phyloP scores from a whole-genome alignment of 306 rosid species.

The Acmispon strigosus region DNA sequence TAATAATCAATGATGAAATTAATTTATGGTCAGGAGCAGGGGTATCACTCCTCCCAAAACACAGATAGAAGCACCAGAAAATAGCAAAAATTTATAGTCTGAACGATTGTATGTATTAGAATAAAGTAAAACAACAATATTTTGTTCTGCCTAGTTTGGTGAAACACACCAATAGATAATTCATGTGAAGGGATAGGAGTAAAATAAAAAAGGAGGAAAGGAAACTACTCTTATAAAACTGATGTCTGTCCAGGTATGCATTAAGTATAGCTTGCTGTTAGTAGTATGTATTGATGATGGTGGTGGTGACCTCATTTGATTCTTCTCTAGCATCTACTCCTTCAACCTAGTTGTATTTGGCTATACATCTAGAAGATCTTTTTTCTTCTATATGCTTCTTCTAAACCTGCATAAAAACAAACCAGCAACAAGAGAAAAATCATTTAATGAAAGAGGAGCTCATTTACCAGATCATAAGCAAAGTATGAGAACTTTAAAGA shows the following conservation, averaged over 20 bases:
- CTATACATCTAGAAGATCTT: slow-evolving; percentile 79
- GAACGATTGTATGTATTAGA: slow-evolving; percentile 18
- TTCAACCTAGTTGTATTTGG: slow-evolving; percentile 68
- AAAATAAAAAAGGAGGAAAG: slow-evolving; percentile 28
- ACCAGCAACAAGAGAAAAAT: background rate
- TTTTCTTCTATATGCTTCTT: slow-evolving; percentile 62
- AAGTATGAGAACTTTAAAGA: background rate
- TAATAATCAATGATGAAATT: background rate
- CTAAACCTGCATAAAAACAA: slow-evolving; percentile 55
- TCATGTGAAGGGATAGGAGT: background rate
- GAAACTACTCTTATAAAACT: slow-evolving; percentile 43
- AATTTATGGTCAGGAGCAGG: background rate
- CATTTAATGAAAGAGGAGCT: background rate
- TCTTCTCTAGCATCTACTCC: slow-evolving; percentile 66
- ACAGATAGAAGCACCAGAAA: background rate
- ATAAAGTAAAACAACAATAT: slow-evolving; percentile 26
- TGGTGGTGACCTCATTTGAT: slow-evolving; percentile 35
- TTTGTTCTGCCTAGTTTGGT: slow-evolving; percentile 36
- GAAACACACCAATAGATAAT: slow-evolving; percentile 38
- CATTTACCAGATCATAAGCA: background rate
- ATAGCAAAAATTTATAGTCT: background rate
- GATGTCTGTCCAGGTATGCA: slow-evolving; percentile 63
- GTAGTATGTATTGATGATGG: slow-evolving; percentile 76
- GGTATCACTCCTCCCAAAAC: background rate
- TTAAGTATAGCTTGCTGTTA: slow-evolving; percentile 75